Base-by-base conservation (phyloP, 306 rosid species). In the Begonia masoniana region DNA sequence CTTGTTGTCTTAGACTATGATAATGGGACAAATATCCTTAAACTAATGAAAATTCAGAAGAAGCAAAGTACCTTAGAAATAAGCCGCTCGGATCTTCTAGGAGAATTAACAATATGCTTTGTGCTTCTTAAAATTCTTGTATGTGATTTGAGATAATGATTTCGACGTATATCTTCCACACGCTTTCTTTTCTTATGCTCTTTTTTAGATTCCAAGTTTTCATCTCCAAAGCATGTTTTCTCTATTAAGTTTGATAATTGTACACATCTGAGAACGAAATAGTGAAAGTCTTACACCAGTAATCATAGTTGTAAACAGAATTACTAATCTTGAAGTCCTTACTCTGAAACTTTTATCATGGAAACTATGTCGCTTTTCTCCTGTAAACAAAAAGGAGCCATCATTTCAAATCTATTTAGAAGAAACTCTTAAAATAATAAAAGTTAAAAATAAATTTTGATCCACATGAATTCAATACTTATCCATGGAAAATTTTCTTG, bases 21-120 rank as follows among this genome's bases (percentile, higher is more conserved):
- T 31, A 31, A 31, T 5, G 8, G 39, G 9, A 31, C 7, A 31
- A 31, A 31, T 31, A 3, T 5, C 0, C 3, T 21, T 21, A 21
- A 21, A 21, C 24, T 21, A 21, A 21, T 21, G 24, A 31, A 31
- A 31, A 31, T 31, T 53, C 41, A 35, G 53, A 53, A 42, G 41
- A 21, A 57, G 65, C 49, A 71, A 48, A 67, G 60, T 23, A 71
- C 80, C 87, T 79, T 69, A 54, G 66, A 56, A 41, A 55, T 60
- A 43, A 70, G 78, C 74, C 87, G 72, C 66, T 47, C 35, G 54
- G 93, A 79, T 77, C 87, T 79, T 74, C 83, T 74, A 41, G 73
- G 79, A 24, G 58, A 57, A 60, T 58, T 55, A 52, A 54, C 61
- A 12, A 21, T 53, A 49, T 61, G 55, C 52, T 63, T 78, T 63